phyloP scores from a whole-genome alignment of 495 filamentous ascomycete species.

The Filosporella fistucella region DNA sequence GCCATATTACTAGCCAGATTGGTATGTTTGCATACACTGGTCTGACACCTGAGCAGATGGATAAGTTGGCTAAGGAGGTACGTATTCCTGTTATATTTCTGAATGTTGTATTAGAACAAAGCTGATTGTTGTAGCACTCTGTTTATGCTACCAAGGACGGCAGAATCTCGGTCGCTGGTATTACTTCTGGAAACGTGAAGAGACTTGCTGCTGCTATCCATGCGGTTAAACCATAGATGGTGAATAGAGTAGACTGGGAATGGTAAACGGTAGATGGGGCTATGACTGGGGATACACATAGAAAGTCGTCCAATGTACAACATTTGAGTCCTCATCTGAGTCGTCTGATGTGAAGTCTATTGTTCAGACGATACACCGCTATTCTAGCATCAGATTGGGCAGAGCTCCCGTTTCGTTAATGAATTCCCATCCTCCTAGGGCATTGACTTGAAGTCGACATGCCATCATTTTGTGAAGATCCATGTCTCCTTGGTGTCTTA shows the following conservation, averaged over 20 bases:
- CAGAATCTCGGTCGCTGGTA: constrained; percentile 94
- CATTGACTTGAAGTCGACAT: too few relatives aligned
- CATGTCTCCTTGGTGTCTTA: too few relatives aligned
- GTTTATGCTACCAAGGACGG: constrained; percentile 98
- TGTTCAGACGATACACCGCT: too few relatives aligned
- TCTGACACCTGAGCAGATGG: constrained; percentile 89
- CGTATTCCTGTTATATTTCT: too few relatives aligned
- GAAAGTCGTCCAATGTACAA: constrained; percentile 3
- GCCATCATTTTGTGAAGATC: too few relatives aligned
- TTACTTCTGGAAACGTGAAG: constrained; percentile 89
- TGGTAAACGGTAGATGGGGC: neutral
- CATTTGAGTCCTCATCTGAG: too few relatives aligned
- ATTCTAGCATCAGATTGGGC: too few relatives aligned
- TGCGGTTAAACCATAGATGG: constrained; percentile 70
- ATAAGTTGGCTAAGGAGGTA: constrained; percentile 83
- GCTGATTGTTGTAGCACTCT: constrained; percentile 58
- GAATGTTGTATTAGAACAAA: neutral
- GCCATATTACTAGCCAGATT: constrained; percentile 96
- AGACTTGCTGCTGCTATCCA: constrained; percentile 92
- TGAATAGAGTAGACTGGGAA: constrained; percentile 1
- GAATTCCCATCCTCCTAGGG: too few relatives aligned
- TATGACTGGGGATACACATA: neutral
- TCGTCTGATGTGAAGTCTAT: too few relatives aligned
- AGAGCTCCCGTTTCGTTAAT: too few relatives aligned
- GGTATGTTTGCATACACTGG: constrained; percentile 99